These are phyloP conservation scores for Geranomyces variabilis DNA, from an alignment of 192 early-diverging fungal genomes.

Conservation along the genomic window DNA sequence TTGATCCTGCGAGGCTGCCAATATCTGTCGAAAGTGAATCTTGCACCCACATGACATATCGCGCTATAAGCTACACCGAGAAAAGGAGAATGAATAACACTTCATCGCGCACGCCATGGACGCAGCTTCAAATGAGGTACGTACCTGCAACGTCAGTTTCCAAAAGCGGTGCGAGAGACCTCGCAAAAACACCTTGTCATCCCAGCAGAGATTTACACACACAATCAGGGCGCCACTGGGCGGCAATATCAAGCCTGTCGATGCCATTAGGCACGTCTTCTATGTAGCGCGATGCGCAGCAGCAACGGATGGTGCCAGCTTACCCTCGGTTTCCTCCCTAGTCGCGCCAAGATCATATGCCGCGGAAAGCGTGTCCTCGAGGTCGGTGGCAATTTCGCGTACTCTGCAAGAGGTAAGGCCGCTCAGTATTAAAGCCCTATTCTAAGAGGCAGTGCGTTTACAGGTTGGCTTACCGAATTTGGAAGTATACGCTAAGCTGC, in stretches of 20 bases:
- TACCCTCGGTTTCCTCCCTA: slow-evolving; percentile 12
- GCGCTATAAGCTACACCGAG: slow-evolving; percentile 18
- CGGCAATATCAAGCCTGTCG: slow-evolving; percentile 21
- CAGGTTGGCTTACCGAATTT: slow-evolving; percentile 39
- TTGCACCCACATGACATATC: slow-evolving; percentile 29
- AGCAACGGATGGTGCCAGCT: slow-evolving; percentile 7
- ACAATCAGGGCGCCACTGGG: slow-evolving; percentile 26
- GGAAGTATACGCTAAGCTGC: slow-evolving; percentile 52
- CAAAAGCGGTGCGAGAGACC: slow-evolving; percentile 41
- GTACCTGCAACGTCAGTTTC: slow-evolving; percentile 46
- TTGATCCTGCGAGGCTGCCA: neutral
- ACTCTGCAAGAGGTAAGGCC: slow-evolving; percentile 18
- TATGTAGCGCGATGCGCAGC: too few relatives aligned
- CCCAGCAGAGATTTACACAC: slow-evolving; percentile 38
- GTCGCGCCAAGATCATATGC: slow-evolving; percentile 2
- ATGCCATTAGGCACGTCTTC: neutral
- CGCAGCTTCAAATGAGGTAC: neutral
- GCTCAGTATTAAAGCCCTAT: neutral
- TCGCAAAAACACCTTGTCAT: slow-evolving; percentile 33
- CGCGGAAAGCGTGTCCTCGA: slow-evolving; percentile 23
- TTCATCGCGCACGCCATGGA: neutral
- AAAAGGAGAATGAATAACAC: neutral
- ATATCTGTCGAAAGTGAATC: slow-evolving; percentile 12
- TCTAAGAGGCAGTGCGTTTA: neutral
- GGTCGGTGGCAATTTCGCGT: slow-evolving; percentile 44